phyloP scores from a whole-genome alignment of 495 filamentous ascomycete species.

The Halenospora varia region DNA sequence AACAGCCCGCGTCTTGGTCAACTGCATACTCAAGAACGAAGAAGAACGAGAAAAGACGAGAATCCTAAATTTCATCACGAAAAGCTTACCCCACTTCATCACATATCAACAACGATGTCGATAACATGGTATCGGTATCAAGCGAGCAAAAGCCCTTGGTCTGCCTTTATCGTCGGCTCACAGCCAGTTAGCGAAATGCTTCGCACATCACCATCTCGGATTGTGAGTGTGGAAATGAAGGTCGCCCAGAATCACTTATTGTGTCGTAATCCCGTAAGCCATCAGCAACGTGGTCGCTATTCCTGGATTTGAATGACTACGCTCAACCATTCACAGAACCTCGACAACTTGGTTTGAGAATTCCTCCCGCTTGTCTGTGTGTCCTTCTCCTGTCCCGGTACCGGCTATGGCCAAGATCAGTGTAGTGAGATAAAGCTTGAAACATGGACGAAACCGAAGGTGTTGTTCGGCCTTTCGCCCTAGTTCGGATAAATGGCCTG shows the following conservation, averaged over 20 bases:
- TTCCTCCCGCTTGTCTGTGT: neutral
- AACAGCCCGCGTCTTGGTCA: neutral
- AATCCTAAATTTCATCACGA: neutral
- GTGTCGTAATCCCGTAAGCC: neutral
- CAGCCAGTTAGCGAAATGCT: neutral
- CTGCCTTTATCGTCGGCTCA: neutral
- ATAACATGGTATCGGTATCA: neutral
- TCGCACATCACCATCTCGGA: neutral
- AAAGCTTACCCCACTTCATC: neutral
- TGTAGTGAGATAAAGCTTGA: conserved; percentile 2
- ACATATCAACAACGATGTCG: neutral
- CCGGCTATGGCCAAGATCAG: neutral
- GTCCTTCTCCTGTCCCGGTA: neutral
- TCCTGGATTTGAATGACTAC: neutral
- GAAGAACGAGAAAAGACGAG: neutral
- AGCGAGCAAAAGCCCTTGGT: neutral
- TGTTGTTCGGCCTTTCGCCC: neutral
- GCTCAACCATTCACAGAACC: neutral
- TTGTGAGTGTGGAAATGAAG: neutral
- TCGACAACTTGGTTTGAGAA: neutral
- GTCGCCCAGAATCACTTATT: neutral
- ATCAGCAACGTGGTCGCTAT: conserved; percentile 14
- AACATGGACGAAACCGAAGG: conserved; percentile 13
- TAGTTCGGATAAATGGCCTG: conserved; percentile 2
- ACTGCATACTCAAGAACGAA: neutral